Evolutionary conservation across 2,329 filamentous ascomycete species (phyloP), one percentile per base, ranked within the genome.

Genomic region (Pseudogymnoascus sp.): DNA sequence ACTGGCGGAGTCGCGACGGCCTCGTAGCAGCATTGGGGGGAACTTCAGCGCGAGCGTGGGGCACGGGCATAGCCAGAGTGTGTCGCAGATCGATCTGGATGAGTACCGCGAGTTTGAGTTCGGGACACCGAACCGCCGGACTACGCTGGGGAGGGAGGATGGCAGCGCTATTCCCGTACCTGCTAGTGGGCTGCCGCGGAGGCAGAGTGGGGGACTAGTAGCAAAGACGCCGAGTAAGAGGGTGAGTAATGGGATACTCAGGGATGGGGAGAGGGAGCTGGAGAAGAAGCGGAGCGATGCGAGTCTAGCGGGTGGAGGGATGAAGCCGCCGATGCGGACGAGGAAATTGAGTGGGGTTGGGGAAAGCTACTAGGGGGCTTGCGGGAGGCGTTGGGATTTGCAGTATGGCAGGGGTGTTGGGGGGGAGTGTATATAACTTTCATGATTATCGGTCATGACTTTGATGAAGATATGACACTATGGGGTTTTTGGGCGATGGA

Each of bases 301-400:
- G 16, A 57, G 51, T 36, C 12, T 57, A 57, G 61, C 26, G 5
- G 70, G 71, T 5, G 64, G 66, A n/a, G 64, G 47, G 5, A 71
- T 70, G 67, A 70, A 70, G 54, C 69, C 71, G 37, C 67, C 69
- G 6, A 67, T 65, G 42, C 63, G 71, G 60, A 69, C 79, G 62
- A 75, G 81, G 67, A 80, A 80, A 69, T 74, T 81, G 70, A 81
- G 76, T 72, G 80, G 81, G 64, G 75, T 83, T 54, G 83, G 83
- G 45, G 82, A 85, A 73, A 83, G 81, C n/a, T 85, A 80, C 72
- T 85, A 75, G 74, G 61, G 62, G 29, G 16, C 18, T 23, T 63
- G 29, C 4, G 51, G 51, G 51, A 16, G 34, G 59, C 34, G 34
- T 39, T 61, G 39, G 59, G 36, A 62, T 61, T 42, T 61, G 34